Evolutionary conservation across 2,329 filamentous ascomycete species (phyloP).

Genomic region (Nannizziopsis arthrosporioides): DNA sequence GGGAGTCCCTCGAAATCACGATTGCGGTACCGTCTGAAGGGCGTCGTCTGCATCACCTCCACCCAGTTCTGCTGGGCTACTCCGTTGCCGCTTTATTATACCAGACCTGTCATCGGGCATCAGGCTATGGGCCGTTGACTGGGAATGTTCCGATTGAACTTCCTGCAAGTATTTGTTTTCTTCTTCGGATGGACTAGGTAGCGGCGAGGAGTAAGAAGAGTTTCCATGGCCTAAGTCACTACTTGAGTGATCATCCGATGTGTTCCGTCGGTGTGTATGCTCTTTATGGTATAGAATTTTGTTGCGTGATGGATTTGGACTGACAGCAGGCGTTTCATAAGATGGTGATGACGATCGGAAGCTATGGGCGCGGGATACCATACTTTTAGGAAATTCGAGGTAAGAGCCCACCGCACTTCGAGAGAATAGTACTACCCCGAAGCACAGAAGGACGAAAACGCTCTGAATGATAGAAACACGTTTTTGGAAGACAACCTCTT

Average conservation of each 20-base stretch:
- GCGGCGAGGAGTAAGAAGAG: slow-evolving; percentile 30
- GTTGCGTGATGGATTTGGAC: slow-evolving; percentile 26
- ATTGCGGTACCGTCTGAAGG: too few species aligned
- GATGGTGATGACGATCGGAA: slow-evolving; percentile 29
- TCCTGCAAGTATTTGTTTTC: slow-evolving; percentile 16
- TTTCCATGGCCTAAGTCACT: slow-evolving; percentile 21
- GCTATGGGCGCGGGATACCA: slow-evolving; percentile 36
- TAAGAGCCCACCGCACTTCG: slow-evolving; percentile 34
- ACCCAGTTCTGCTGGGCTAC: slow-evolving; percentile 13
- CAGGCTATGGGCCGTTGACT: slow-evolving; percentile 8
- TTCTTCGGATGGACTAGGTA: slow-evolving; percentile 13
- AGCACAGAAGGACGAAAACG: slow-evolving; percentile 71
- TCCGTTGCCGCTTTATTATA: slow-evolving; percentile 8
- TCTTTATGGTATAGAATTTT: slow-evolving; percentile 15
- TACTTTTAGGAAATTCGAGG: slow-evolving; percentile 36
- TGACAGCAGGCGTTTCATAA: slow-evolving; percentile 26
- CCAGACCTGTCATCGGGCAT: background rate
- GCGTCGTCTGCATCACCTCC: background rate
- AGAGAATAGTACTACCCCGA: slow-evolving; percentile 74
- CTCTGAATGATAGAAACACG: slow-evolving; percentile 89
- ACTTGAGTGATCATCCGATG: slow-evolving; percentile 8
- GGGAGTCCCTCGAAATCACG: too few species aligned
- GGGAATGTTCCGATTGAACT: slow-evolving; percentile 8
- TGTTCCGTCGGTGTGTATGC: slow-evolving; percentile 3
- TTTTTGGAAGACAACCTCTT: slow-evolving; percentile 75